phyloP scores from a whole-genome alignment of 495 filamentous ascomycete genomes.

The Aspergillus ellipticus region DNA sequence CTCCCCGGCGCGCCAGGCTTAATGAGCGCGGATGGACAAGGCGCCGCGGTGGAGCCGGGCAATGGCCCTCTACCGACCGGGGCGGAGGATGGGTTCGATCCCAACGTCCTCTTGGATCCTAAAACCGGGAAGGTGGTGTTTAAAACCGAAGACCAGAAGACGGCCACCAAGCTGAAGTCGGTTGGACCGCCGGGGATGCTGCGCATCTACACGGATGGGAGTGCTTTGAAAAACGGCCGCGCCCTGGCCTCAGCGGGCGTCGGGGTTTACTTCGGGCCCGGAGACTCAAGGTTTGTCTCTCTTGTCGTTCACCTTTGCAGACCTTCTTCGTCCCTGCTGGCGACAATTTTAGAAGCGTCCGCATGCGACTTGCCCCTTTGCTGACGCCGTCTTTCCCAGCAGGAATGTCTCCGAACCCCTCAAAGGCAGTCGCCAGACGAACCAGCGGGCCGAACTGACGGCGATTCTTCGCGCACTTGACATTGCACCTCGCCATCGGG shows the following conservation, averaged over 20 bases:
- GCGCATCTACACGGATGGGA: slow-evolving; percentile 88
- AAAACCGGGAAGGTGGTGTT: slow-evolving; percentile 55
- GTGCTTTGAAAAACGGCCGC: slow-evolving; percentile 72
- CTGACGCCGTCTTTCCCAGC: slow-evolving; percentile 29
- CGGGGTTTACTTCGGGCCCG: slow-evolving; percentile 81
- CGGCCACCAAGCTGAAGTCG: slow-evolving; percentile 40
- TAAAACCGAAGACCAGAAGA: slow-evolving; percentile 50
- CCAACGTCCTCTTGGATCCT: slow-evolving; percentile 52
- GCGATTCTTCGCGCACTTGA: slow-evolving; percentile 83
- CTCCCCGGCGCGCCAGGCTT: slow-evolving; percentile 27
- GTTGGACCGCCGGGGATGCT: slow-evolving; percentile 49
- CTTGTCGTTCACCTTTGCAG: neutral
- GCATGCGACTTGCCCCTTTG: slow-evolving; percentile 14
- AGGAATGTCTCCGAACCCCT: slow-evolving; percentile 87
- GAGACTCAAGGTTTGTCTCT: slow-evolving; percentile 60
- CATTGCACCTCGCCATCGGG: slow-evolving; percentile 59
- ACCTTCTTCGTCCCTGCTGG: neutral
- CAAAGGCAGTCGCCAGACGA: slow-evolving; percentile 72
- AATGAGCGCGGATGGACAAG: slow-evolving; percentile 33
- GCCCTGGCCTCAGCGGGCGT: slow-evolving; percentile 71
- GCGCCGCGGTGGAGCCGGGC: slow-evolving; percentile 49
- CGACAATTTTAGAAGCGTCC: neutral
- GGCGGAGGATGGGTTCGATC: slow-evolving; percentile 61
- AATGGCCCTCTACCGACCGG: slow-evolving; percentile 51
- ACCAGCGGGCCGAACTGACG: slow-evolving; percentile 90